phyloP scores from a whole-genome alignment of 1,284 basidiomycete species.

The Bondarzewia mesenterica region DNA sequence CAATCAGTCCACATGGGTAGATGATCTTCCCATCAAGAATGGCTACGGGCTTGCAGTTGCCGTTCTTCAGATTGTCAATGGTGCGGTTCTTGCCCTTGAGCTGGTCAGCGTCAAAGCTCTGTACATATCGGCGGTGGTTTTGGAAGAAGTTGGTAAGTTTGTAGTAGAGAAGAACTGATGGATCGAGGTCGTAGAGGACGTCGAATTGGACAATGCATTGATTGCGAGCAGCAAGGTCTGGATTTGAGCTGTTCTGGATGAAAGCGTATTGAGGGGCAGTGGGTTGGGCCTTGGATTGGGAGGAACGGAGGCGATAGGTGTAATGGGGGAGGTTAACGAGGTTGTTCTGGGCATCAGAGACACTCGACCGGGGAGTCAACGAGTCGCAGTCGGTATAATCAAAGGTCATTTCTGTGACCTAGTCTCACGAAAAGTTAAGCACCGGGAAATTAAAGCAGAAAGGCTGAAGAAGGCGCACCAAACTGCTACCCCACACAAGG shows the following conservation, averaged over 20 bases:
- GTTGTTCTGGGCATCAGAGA: slow-evolving; percentile 18
- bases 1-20: slow-evolving; percentile 96
- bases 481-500: slow-evolving; percentile 81
- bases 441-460: background rate
- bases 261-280: slow-evolving; percentile 65
- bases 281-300: slow-evolving; percentile 37
- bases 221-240: slow-evolving; percentile 36
- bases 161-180: slow-evolving; percentile 92
- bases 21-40: slow-evolving; percentile 40
- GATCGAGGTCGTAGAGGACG: slow-evolving; percentile 70
- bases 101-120: slow-evolving; percentile 83
- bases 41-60: slow-evolving; percentile 89
- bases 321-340: slow-evolving; percentile 58
- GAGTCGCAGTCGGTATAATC: slow-evolving; percentile 93
- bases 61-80: slow-evolving; percentile 46
- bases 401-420: slow-evolving; percentile 90
- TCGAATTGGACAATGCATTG: slow-evolving; percentile 79
- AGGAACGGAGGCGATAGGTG: slow-evolving; percentile 62
- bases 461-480: slow-evolving; percentile 31
- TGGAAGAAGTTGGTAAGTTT: slow-evolving; percentile 96
- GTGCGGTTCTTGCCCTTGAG: slow-evolving; percentile 69
- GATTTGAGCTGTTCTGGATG: slow-evolving; percentile 37
- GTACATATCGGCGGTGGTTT: slow-evolving; percentile 97
- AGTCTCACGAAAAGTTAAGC: slow-evolving; percentile 4
- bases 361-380: slow-evolving; percentile 37